Base-by-base conservation (phyloP, 1,284 basidiomycete genomes). In the Tylopilus orsonianus region DNA sequence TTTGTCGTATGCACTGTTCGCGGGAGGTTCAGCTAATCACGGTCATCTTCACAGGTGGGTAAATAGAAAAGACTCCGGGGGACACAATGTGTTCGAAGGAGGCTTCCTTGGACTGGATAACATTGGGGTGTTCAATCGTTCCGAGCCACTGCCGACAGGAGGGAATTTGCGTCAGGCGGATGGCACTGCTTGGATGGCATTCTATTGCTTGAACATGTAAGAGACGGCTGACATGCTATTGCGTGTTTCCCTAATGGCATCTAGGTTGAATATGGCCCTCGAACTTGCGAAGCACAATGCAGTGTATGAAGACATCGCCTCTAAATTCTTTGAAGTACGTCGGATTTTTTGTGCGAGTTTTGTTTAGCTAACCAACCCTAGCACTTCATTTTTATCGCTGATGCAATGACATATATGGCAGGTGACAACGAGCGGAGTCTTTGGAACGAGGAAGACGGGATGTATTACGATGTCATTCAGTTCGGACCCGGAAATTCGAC, bases 101-200 rank as follows among this genome's bases (percentile, higher is more conserved):
- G 96, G 96, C 27, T 99, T 99, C 79, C 79, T 99, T 41, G 96
- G 96, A 38, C 75, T 99, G 39, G 96, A 99, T 75, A 99, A 99
- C 66, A 98, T 99, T 53, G 94, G 95, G 16, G 84, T 93, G 7
- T 99, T 99, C 79, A 99, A 99, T 73, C 89, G 96, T 44, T 97
- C 94, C 3, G 96, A 99, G 70, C 91, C 92, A 19, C 72, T 98
- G 34, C 95, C 95, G 5, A 97, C 94, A 1, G 96, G 95, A 41
- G 93, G 93, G 9, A 79, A 71, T 12, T 76, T 99, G 48, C 93
- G 95, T 46, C 96, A 99, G 71, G 93, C 96, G 8, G 96, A 98
- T 68, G 96, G 95, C 14, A 98, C 96, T 5, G 92, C 94, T 0
- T 98, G 96, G 96, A 99, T 99, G 96, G 95, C 93, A 23, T 98